A percentile compares a stretch with the other conserved stretches of the same genome.
Conservation (phyloP, 2,329 filamentous ascomycete genomes). For the Torrubiellomyces zombiae region DNA sequence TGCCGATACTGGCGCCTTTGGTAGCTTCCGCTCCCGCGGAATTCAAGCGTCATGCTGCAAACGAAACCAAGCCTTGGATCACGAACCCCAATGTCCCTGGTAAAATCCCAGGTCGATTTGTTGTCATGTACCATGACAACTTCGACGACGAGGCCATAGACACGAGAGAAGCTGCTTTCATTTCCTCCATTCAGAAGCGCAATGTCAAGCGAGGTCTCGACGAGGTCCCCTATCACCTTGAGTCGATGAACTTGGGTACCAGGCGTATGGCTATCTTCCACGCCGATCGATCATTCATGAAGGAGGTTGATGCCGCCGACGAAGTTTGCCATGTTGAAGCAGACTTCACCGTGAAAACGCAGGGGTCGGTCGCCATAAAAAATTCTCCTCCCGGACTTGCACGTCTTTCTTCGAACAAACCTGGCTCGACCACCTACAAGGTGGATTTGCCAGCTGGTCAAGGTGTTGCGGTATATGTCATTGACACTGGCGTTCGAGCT, state of each 20-base stretch:
- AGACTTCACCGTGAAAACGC: constrained; percentile 29
- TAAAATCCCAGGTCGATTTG: constrained; percentile 40
- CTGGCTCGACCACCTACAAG: constrained; percentile 17
- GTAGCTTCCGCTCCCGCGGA: constrained; percentile 11
- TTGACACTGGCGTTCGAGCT: constrained; percentile 46
- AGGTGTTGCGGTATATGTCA: constrained; percentile 44
- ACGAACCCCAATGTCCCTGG: constrained; percentile 30
- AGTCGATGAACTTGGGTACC: constrained; percentile 26
- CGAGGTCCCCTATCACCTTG: constrained; percentile 30
- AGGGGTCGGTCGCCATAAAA: constrained; percentile 29
- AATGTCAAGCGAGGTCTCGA: constrained; percentile 35
- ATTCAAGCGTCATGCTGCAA: constrained; percentile 4
- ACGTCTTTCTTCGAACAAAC: constrained; percentile 29
- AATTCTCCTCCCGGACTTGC: constrained; percentile 36
- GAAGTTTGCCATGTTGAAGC: constrained; percentile 38
- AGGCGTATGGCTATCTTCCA: constrained; percentile 39
- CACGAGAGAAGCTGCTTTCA: constrained; percentile 31
- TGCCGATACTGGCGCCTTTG: constrained; percentile 11
- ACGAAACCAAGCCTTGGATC: constrained; percentile 21
- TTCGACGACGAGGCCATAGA: constrained; percentile 30
- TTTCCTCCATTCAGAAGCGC: constrained; percentile 34
- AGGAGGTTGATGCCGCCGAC: constrained; percentile 27
- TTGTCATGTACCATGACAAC: constrained; percentile 46
- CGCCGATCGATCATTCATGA: constrained; percentile 31
- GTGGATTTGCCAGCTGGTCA: constrained; percentile 35